Evolutionary conservation across 1,139 yeast genomes (phyloP).

Genomic region (Nadsonia starkeyi-henricii): DNA sequence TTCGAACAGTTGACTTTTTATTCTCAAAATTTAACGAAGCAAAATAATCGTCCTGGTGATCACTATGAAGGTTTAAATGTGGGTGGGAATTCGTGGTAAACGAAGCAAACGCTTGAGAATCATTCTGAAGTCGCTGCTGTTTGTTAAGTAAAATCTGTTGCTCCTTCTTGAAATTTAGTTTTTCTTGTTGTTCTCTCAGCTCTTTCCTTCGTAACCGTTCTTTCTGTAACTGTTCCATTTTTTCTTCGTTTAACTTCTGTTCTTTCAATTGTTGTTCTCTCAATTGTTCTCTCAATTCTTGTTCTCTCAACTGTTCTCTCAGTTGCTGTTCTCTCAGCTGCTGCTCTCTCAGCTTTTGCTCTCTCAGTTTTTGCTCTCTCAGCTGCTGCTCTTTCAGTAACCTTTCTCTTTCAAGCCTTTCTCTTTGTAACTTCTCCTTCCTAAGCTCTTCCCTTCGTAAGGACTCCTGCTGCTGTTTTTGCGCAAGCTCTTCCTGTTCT

Average conservation of each 20-base stretch:
- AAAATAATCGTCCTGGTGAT: no score
- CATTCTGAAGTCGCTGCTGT: no score
- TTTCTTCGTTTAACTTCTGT: not conserved
- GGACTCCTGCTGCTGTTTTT: not conserved
- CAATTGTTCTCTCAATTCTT: not conserved
- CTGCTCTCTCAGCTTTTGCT: slow-evolving; percentile 3
- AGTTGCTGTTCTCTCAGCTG: not conserved
- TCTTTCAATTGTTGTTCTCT: not conserved
- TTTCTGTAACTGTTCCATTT: not conserved
- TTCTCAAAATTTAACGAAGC: not conserved
- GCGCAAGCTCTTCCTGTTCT: not conserved
- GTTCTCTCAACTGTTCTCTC: not conserved
- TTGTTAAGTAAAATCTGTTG: no score
- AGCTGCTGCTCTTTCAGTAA: not conserved
- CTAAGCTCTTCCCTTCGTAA: not conserved
- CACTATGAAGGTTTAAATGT: no score
- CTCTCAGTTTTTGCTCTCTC: slow-evolving; percentile 1
- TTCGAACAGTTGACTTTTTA: not conserved
- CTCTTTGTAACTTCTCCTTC: not conserved
- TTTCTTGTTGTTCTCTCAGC: slow-evolving; percentile 12
- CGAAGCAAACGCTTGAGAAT: no score
- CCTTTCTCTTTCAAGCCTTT: not conserved
- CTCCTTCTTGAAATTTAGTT: no score
- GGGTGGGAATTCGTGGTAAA: no score
- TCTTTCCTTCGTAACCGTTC: slow-evolving; percentile 16